Evolutionary conservation across 305 asterid genomes (phyloP).

Genomic region (Plantago coronopus): DNA sequence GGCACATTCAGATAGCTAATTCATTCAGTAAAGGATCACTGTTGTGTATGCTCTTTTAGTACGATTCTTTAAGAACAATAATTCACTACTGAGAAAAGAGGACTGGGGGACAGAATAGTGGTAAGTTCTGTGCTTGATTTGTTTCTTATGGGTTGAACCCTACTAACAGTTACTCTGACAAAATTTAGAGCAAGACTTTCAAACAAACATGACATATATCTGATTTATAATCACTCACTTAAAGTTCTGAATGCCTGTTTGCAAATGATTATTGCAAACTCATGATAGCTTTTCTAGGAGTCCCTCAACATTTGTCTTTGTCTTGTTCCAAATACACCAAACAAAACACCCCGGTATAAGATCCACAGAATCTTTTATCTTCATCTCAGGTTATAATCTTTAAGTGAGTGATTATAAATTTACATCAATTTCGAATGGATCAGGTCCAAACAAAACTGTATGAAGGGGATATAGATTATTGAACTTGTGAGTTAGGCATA

Average conservation of each 20-base stretch:
- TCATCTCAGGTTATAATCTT: too few species aligned
- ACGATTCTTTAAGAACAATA: constrained; percentile 6
- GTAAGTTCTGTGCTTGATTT: neutral
- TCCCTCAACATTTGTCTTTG: too few species aligned
- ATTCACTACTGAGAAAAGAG: neutral
- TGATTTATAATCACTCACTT: too few species aligned
- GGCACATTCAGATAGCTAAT: constrained; percentile 94
- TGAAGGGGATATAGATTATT: neutral
- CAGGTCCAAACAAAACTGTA: neutral
- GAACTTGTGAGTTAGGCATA: neutral
- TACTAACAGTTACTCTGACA: neutral
- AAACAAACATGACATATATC: too few species aligned
- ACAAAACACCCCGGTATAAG: too few species aligned
- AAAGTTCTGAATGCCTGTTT: too few species aligned
- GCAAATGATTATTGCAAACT: too few species aligned
- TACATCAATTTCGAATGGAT: too few species aligned
- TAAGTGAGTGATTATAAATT: too few species aligned
- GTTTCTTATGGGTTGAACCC: neutral
- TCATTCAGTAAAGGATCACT: constrained; percentile 55
- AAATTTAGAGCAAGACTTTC: neutral
- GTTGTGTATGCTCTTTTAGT: constrained; percentile 11
- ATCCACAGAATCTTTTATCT: too few species aligned
- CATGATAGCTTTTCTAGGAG: too few species aligned
- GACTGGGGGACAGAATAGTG: neutral
- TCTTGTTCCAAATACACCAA: too few species aligned